These are phyloP conservation scores for Cruciata laevipes DNA, from an alignment of 257 asterid species.

Conservation along the genomic window DNA sequence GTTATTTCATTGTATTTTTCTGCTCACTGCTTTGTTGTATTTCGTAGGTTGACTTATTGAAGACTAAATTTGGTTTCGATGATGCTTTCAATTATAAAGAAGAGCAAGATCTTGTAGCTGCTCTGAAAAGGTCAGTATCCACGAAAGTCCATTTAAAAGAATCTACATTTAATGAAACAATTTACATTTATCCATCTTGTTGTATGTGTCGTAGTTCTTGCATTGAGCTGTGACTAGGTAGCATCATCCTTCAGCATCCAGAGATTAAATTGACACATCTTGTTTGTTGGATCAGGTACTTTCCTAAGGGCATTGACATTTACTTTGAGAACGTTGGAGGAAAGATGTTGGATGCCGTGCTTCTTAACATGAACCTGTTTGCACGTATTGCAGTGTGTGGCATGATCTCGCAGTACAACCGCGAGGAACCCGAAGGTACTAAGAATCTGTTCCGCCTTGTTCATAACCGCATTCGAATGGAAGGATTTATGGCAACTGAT, in stretches of 20 bases:
- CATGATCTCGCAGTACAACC: conserved; percentile 42
- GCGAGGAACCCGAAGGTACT: conserved; percentile 24
- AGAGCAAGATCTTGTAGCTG: conserved; percentile 25
- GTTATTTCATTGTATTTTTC: background rate
- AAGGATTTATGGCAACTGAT: conserved; percentile 29
- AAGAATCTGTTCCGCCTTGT: conserved; percentile 22
- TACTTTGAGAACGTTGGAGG: conserved; percentile 52
- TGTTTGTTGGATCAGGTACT: conserved; percentile 21
- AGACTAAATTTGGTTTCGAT: conserved; percentile 32
- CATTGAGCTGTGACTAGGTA: background rate
- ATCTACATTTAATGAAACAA: background rate
- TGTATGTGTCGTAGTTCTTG: background rate
- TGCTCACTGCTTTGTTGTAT: background rate
- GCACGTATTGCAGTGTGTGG: conserved; percentile 41
- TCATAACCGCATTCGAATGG: conserved; percentile 28
- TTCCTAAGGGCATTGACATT: conserved; percentile 47
- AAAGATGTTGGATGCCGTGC: conserved; percentile 46
- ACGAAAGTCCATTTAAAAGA: background rate
- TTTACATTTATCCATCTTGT: background rate
- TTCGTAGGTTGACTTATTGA: conserved; percentile 26
- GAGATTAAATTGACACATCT: background rate
- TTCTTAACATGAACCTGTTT: conserved; percentile 30
- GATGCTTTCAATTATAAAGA: conserved; percentile 35
- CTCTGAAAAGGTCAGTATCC: conserved; percentile 25
- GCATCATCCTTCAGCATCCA: background rate